A percentile compares a stretch with the other conserved stretches of the same genome.
These are phyloP conservation scores for Acanthamoeba sp. DNA, from an alignment of 208 protist genomes.

Conservation along the genomic window DNA sequence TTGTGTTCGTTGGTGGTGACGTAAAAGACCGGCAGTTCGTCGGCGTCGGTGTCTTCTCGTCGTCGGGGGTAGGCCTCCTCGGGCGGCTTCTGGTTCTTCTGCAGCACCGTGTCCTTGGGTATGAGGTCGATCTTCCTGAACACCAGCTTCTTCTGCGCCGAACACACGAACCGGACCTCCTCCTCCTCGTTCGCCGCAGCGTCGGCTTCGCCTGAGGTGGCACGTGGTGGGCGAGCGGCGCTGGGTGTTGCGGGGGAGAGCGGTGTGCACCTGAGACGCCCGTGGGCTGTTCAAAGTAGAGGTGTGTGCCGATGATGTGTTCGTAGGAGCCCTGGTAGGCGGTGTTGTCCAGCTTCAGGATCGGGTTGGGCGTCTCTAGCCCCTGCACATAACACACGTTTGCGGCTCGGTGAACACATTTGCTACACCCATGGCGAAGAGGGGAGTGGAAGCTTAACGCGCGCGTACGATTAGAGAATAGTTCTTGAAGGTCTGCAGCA, in stretches of 20 bases:
- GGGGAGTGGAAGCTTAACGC: not conserved
- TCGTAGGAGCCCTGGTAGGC: constrained; percentile 48
- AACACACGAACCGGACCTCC: not conserved
- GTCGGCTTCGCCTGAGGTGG: not conserved
- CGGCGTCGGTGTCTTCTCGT: not conserved
- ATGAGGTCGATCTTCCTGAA: constrained; percentile 39
- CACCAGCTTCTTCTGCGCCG: constrained; percentile 45
- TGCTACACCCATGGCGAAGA: not conserved
- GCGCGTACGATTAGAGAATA: constrained; percentile 21
- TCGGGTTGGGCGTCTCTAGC: constrained; percentile 14
- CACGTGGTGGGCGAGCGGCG: not conserved
- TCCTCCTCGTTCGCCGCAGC: not conserved
- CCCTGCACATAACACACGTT: not conserved
- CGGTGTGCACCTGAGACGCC: not conserved
- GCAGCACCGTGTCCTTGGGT: not conserved
- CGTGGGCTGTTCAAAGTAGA: constrained; percentile 16
- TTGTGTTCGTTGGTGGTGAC: not conserved
- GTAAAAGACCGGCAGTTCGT: constrained; percentile 6
- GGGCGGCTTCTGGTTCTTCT: not conserved
- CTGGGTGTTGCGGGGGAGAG: not conserved
- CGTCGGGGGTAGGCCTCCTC: not conserved
- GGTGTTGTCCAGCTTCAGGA: constrained; percentile 45
- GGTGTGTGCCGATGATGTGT: constrained; percentile 37
- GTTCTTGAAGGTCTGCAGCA: constrained; percentile 46
- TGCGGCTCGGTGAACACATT: no score